Percentiles rank a stretch among this genome's conserved stretches.
Conservation (phyloP, 2,329 filamentous ascomycete species). For the Thielaviopsis populi region DNA sequence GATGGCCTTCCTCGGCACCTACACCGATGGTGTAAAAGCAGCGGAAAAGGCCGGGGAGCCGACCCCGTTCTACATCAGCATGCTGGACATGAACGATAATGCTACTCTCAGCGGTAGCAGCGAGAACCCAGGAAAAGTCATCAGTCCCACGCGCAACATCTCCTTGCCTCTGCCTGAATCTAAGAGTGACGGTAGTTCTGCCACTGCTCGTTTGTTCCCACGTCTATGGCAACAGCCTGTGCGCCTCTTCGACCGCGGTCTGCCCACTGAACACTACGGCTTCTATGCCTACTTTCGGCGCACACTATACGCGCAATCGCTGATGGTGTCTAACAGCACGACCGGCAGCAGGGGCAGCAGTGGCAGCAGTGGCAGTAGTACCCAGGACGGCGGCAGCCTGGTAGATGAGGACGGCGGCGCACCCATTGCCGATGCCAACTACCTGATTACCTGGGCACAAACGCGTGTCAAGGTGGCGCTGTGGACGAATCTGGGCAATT, state of each 20-base stretch:
- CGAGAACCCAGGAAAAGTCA: conserved; percentile 20
- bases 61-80: conserved; percentile 76
- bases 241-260: conserved; percentile 68
- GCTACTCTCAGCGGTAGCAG: conserved; percentile 22
- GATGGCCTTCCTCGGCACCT: conserved; percentile 68
- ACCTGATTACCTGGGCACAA: conserved; percentile 43
- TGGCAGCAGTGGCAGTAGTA: conserved; percentile 20
- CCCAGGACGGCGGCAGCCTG: conserved; percentile 25
- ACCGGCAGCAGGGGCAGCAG: too few species aligned
- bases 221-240: conserved; percentile 60
- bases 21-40: conserved; percentile 57
- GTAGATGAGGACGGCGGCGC: conserved; percentile 37
- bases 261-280: conserved; percentile 72
- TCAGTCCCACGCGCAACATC: conserved; percentile 5
- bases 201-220: conserved; percentile 57
- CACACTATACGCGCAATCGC: conserved; percentile 62
- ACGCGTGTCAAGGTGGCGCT: conserved; percentile 50
- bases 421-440: conserved; percentile 36
- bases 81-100: conserved; percentile 37
- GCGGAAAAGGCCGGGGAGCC: conserved; percentile 64
- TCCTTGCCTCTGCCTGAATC: conserved; percentile 49
- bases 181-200: conserved; percentile 55
- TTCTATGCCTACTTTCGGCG: conserved; percentile 90
- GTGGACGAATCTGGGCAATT: conserved; percentile 39
- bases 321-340: conserved; percentile 32